Evolutionary conservation across 2,329 filamentous ascomycete genomes (phyloP), one percentile per base, ranked within the genome.

Genomic region (Magnaporthiopsis incrustans): DNA sequence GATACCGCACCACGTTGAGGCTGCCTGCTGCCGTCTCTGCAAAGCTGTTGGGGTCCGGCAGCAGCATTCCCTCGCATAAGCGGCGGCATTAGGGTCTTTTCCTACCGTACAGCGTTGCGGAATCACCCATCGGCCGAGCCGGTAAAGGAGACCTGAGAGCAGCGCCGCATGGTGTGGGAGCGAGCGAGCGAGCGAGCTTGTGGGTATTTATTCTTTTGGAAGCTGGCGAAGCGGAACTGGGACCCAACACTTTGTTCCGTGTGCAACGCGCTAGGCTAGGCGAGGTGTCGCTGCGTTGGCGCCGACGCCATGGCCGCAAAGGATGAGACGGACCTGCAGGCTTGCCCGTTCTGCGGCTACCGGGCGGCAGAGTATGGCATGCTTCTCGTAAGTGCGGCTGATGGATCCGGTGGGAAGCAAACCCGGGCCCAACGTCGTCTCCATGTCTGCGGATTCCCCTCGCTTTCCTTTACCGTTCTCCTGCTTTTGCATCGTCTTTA

Each of bases 271-370:
- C 44, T 53, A 53, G 44, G 14, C 44, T 53, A 53, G 44, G 7
- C 18, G 22, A 53, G n/a, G 44, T 53, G 44, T 25, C n/a, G n/a
- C 44, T 53, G 44, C 57, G 27, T n/a, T 35, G 59, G 22, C 59
- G 30, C 38, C 60, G 35, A 22, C 33, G 22, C 38, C 25, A 53
- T 53, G 50, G 53, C 53, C 44, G 22, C 58, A n/a, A 35, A 44
- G 18, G 62, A 50, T 33, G 66, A 65, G 64, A 62, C 63, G 27
- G 60, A 64, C 58, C 44, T 58, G 30, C 65, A 66, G 59, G 65
- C 63, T 27, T 79, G 78, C 67, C 78, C 77, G 18, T 77, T 79
- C 66, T 79, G 78, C 68, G 76, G 73, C 38, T 75, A 67, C 64
- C 65, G 69, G 63, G 68, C 73, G 32, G 68, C 69, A 12, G 75